Base-by-base conservation (phyloP, 495 filamentous ascomycete species). In the Podospora appendiculata region DNA sequence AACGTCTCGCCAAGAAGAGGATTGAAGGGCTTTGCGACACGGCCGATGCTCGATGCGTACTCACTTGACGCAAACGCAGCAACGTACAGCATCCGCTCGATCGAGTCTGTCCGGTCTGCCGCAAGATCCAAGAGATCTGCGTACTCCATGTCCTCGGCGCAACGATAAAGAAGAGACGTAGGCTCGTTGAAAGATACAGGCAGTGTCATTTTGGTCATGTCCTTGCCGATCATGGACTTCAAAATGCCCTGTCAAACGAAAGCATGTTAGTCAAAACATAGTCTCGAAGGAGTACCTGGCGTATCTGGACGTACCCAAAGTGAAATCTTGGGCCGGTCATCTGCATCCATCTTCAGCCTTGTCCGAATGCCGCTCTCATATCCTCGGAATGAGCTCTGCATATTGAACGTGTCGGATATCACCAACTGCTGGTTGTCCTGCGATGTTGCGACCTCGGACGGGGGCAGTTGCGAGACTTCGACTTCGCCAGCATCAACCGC, bases 171-270 rank as follows among this genome's bases (percentile, higher is more conserved):
- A n/a, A 98, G 72, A 14, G 93, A 97, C 10, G 93, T 98, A 11
- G 94, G 94, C 69, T 98, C 93, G 66, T 98, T 98, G 74, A 98
- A 98, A 10, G 93, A 96, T 6, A 98, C 93, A 0, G 93, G 93
- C 5, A 98, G 77, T 3, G 93, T 98, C 93, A 98, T 97, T 73
- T 90, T 96, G 16, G 93, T 98, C 93, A 98, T 97, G 65, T 98
- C 93, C 66, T 97, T 98, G 51, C 93, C 93, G 61, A 98, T 95
- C 93, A 98, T 98, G 40, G 93, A 98, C 75, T 97, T 97, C 45
- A 98, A 70, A 55, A 98, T 96, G 52, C 86, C 85, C 92, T 97
- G 54, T n/a, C 14, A 33, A 12, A 48, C 8, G 2, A 38, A 16
- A 13, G 17, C 25, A 50, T 49, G 39, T 33, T 53, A 6, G 32